Conservation (phyloP, 2,329 filamentous ascomycete species). For the Stylonectria norvegica region DNA sequence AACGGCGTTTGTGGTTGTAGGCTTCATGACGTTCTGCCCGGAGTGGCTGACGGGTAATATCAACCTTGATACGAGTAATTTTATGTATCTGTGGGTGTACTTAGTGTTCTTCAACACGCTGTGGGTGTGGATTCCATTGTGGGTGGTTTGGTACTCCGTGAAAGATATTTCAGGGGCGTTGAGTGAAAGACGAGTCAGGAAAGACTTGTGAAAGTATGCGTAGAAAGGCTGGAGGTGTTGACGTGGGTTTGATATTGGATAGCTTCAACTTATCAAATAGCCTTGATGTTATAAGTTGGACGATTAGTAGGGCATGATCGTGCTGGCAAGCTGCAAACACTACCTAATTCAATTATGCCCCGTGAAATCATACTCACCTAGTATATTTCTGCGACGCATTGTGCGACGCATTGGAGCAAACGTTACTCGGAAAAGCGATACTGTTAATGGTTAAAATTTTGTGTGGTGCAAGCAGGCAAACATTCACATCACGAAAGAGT, state of each 20-base stretch:
- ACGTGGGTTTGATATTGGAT: no score
- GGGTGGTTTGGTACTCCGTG: constrained; percentile 54
- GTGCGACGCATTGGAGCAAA: no score
- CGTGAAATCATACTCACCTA: no score
- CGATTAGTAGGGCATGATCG: no score
- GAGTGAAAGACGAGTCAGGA: constrained; percentile 29
- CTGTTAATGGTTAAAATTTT: no score
- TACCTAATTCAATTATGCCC: no score
- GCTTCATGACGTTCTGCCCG: constrained; percentile 69
- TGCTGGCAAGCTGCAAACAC: no score
- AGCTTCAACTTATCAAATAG: no score
- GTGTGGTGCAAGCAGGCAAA: not conserved
- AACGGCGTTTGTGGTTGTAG: constrained; percentile 29
- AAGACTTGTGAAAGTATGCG: constrained; percentile 22
- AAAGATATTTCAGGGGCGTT: constrained; percentile 55
- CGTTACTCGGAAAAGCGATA: no score
- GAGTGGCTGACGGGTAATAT: constrained; percentile 63
- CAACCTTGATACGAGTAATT: constrained; percentile 63
- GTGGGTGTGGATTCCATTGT: constrained; percentile 63
- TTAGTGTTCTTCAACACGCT: constrained; percentile 66
- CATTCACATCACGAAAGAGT: not conserved
- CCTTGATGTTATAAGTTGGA: no score
- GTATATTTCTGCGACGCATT: no score
- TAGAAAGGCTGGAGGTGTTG: no score
- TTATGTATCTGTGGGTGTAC: constrained; percentile 66